Base-by-base conservation (phyloP, 495 filamentous ascomycete species). In the Penicillium ucsense region DNA sequence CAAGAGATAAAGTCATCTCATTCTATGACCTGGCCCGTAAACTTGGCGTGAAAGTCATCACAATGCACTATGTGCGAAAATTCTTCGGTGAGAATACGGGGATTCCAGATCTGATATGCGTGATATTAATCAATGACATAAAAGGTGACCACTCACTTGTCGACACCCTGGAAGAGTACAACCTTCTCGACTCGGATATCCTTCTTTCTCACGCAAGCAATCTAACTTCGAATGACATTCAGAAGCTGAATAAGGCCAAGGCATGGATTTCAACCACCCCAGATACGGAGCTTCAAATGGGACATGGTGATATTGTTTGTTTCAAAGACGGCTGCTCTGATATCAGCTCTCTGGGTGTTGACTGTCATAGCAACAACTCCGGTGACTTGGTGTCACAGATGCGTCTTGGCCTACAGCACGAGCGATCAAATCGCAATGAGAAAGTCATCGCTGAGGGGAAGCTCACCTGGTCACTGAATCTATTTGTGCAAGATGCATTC, bases 401-500 rank as follows among this genome's bases (percentile, higher is more conserved):
- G 60, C 59, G 70, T 3, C 39, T 74, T 10, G 62, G 61, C 3
- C 51, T 80, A 31, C 71, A 73, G 46, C 52, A 59, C 11, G 65
- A 65, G n/a, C 60, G 75, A 10, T 55, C 48, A 2, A 11, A 34
- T 5, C 56, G 55, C 37, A 62, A 68, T 32, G 47, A 63, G 31
- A 40, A 61, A 33, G 43, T 69, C 31, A 35, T 59, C 3, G 32
- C 48, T 3, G 11, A 54, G 31, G 63, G 67, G 0, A 63, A 67
- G 38, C 41, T 46, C 3, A 58, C 67, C 0, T 38, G 42, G 8
- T 53, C 52, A 11, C 38, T 73, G 5, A 58, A 66, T 32, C 43
- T 65, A 6, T 64, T 58, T 8, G 68, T 73, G 1, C 61, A 70
- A 31, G 68, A 75, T 39, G 72, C 63, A 10, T 78, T 77, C 56